Conservation (phyloP, 129 eudicot genomes). For the Arctium lappa region DNA sequence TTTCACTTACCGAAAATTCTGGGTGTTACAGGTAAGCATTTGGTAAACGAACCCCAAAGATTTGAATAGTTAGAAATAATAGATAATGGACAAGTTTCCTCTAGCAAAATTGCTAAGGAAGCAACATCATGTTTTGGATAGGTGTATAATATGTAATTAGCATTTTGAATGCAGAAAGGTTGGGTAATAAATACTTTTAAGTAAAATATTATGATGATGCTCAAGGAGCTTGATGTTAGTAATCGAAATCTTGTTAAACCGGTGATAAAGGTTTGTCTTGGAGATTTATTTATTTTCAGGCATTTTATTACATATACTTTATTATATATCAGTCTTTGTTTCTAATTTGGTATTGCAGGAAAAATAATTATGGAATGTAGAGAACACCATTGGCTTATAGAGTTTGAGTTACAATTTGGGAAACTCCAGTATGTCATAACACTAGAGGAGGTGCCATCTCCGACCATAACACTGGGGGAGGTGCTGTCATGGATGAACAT, state of each 20-base stretch:
- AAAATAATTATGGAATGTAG: not conserved
- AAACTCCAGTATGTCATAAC: not conserved
- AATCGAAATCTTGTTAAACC: constrained; percentile 4
- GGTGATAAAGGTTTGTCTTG: constrained; percentile 18
- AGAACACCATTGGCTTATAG: not conserved
- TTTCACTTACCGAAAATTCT: too few species aligned
- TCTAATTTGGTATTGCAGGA: constrained; percentile 7
- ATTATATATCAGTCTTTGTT: not conserved
- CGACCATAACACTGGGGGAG: too few species aligned
- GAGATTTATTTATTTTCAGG: not conserved
- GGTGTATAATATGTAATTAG: not conserved
- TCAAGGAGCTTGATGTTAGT: constrained; percentile 12
- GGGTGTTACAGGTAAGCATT: too few species aligned
- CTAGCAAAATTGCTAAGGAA: too few species aligned
- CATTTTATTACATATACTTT: not conserved
- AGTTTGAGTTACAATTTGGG: constrained; percentile 1
- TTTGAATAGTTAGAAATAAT: too few species aligned
- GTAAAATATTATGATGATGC: not conserved
- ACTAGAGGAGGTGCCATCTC: too few species aligned
- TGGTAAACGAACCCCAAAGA: too few species aligned
- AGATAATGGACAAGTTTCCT: too few species aligned
- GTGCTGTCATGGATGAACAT: too few species aligned
- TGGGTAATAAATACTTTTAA: not conserved
- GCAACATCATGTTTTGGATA: not conserved
- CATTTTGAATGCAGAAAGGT: constrained; percentile 20